Evolutionary conservation across 2,329 filamentous ascomycete genomes (phyloP).

Genomic region (Zymoseptoria pseudotritici): DNA sequence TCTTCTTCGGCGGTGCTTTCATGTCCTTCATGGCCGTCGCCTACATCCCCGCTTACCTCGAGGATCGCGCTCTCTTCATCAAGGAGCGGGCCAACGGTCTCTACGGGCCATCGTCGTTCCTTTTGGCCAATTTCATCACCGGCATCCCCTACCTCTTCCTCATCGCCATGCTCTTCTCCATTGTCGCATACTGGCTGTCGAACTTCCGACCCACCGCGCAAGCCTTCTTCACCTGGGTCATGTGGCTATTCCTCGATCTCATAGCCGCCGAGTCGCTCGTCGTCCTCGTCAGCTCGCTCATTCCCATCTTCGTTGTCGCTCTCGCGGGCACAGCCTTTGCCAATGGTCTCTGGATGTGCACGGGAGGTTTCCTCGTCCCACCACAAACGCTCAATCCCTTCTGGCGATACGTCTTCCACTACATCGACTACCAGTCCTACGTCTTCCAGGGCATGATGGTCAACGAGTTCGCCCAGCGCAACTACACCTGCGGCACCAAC

Average conservation of each 20-base stretch:
- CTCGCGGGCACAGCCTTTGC: slow-evolving; percentile 73
- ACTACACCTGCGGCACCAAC: slow-evolving; percentile 51
- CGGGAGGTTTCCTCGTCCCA: slow-evolving; percentile 71
- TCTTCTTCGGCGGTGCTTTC: slow-evolving; percentile 47
- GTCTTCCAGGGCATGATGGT: slow-evolving; percentile 90
- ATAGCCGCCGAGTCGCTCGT: slow-evolving; percentile 75
- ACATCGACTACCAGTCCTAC: slow-evolving; percentile 76
- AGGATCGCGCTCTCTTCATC: slow-evolving; percentile 61
- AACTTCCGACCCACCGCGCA: slow-evolving; percentile 59
- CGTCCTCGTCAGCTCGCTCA: slow-evolving; percentile 62
- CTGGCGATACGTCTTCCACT: slow-evolving; percentile 78
- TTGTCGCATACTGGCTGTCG: slow-evolving; percentile 70
- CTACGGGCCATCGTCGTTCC: slow-evolving; percentile 63
- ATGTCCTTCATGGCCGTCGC: slow-evolving; percentile 54
- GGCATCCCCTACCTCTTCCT: slow-evolving; percentile 72
- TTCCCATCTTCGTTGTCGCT: slow-evolving; percentile 70
- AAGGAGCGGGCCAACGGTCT: slow-evolving; percentile 76
- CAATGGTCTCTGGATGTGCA: slow-evolving; percentile 82
- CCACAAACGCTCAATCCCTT: slow-evolving; percentile 67
- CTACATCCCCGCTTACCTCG: slow-evolving; percentile 73
- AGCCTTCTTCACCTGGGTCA: slow-evolving; percentile 68
- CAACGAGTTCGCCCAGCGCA: slow-evolving; percentile 63
- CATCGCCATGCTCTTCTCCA: slow-evolving; percentile 66
- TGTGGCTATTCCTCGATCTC: slow-evolving; percentile 81
- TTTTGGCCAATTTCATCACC: slow-evolving; percentile 71